Evolutionary conservation across 192 early-diverging fungal species (phyloP).

Genomic region (Entomortierella chlamydospora): DNA sequence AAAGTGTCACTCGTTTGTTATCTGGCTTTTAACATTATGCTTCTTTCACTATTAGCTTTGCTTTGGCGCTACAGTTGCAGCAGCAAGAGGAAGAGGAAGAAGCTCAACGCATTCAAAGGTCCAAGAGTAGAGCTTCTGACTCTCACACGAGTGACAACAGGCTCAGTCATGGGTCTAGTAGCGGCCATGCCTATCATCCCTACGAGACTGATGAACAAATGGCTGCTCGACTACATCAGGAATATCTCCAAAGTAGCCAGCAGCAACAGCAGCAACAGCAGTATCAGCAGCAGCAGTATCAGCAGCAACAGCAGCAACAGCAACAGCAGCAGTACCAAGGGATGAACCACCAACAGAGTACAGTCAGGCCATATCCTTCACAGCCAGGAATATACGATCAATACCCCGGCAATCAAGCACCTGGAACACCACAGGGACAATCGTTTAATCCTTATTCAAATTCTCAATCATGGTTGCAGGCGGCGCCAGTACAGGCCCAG

Average conservation of each 20-base stretch:
- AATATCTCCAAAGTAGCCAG: slow-evolving; percentile 22
- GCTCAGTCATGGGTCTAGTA: not conserved
- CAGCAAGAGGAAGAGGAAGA: slow-evolving; percentile 58
- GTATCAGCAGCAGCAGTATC: slow-evolving; percentile 8
- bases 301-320: slow-evolving; percentile 6
- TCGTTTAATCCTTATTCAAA: not conserved
- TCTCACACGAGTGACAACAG: slow-evolving; percentile 15
- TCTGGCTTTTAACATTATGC: not conserved
- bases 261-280: slow-evolving; percentile 19
- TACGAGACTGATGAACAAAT: slow-evolving; percentile 45
- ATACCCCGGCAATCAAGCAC: too few relatives aligned
- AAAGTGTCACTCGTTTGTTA: not conserved
- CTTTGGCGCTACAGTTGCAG: slow-evolving; percentile 53
- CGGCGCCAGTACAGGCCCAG: not conserved
- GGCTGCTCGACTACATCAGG: slow-evolving; percentile 43
- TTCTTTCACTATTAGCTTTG: slow-evolving; percentile 45
- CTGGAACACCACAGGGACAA: not conserved
- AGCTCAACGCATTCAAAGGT: slow-evolving; percentile 24
- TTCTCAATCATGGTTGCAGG: not conserved
- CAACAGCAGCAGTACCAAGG: slow-evolving; percentile 4
- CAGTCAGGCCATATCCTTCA: not conserved
- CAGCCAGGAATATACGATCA: not conserved
- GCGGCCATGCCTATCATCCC: not conserved
- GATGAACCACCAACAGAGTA: not conserved
- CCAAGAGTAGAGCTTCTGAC: slow-evolving; percentile 20